Base-by-base conservation (phyloP, 2,329 filamentous ascomycete species). In the Sclerotinia spermophila region DNA sequence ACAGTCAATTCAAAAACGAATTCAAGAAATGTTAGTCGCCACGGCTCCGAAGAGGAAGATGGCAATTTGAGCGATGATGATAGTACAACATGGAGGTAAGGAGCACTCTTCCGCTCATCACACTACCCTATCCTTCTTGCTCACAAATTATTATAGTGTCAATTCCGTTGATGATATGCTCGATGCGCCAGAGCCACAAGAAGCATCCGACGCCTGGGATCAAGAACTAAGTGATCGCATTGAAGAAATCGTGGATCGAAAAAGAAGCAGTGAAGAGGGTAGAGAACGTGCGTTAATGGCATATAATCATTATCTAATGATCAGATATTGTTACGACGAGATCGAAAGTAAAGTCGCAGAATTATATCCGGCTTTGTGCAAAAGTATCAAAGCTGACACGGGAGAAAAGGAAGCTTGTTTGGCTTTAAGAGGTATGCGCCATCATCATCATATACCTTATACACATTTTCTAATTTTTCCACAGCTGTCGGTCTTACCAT, bases 161-260 rank as follows among this genome's bases (percentile, higher is more conserved):
- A 70, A 68, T 55, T 73, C 72, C n/a, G 58, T 74, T 30, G 73
- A 73, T 40, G 72, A 73, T 40, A 79, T 86, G 67, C 80, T 85
- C n/a, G 51, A 51, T 48, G 60, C 67, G 17, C 73, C 75, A 55
- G 81, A 85, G 64, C 82, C 84, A n/a, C 86, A 88, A 67, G 85
- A 85, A 69, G 82, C 83, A 30, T 42, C 40, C 24, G 51, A 30
- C 15, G 24, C 38, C 33, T 90, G 88, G 87, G 84, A 85, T 68
- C 79, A 85, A 55, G 85, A 88, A 72, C 82, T 92, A 38, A 79
- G 81, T 40, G 84, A 87, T 72, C 84, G 86, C 59, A 86, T 92
- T 67, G 84, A 89, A 68, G 86, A 90, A 75, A 86, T 92, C 55
- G 83, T 88, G 70, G 88, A 92, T 75, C 85, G 89, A 74, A 92